phyloP scores from a whole-genome alignment of 169 alveolate genomes.

The Cryptosporidium muris region DNA sequence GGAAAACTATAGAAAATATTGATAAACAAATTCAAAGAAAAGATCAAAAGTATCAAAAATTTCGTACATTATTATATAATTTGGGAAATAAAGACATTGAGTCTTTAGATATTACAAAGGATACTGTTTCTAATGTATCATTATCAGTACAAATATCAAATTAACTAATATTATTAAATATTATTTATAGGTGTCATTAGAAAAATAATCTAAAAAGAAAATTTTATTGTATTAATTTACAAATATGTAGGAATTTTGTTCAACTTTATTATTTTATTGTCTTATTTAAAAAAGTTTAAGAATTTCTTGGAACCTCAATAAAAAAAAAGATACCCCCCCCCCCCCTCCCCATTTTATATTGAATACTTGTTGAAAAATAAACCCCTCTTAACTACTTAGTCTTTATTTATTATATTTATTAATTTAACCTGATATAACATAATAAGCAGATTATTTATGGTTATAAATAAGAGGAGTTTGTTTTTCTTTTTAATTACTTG shows the following conservation, averaged over 20 bases:
- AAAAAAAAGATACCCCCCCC: no score
- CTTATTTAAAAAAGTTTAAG: neutral
- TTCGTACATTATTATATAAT: slow-evolving; percentile 19
- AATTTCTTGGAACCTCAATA: neutral
- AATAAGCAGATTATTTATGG: neutral
- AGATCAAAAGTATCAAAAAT: neutral
- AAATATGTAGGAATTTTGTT: neutral
- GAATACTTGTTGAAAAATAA: neutral
- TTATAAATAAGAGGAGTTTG: neutral
- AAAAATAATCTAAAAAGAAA: neutral
- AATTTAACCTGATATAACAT: neutral
- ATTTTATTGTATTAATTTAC: neutral
- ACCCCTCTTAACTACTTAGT: neutral
- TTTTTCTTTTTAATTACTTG: neutral
- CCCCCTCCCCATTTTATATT: no score
- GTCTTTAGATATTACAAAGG: neutral
- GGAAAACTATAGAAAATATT: slow-evolving; percentile 11
- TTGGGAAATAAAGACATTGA: neutral
- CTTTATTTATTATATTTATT: neutral
- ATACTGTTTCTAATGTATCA: neutral
- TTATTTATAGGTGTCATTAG: neutral
- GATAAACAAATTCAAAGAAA: slow-evolving; percentile 13
- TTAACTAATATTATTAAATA: neutral
- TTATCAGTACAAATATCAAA: neutral
- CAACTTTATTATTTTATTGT: neutral